Evolutionary conservation across 1,139 yeast genomes (phyloP), one percentile per base, ranked within the genome.

Genomic region (Diutina ranongensis): DNA sequence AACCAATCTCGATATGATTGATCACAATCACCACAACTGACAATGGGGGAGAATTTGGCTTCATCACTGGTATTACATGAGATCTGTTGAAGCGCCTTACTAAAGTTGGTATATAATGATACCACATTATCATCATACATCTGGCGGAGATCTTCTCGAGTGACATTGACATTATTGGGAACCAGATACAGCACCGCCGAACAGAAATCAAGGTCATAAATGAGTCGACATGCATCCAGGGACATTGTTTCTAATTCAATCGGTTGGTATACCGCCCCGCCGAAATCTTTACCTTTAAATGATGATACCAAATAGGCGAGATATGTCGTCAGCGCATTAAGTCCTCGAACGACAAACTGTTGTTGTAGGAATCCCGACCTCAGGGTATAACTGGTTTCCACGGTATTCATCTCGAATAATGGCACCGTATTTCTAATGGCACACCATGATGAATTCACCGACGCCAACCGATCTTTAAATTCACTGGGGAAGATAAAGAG

Each of bases 141-240:
- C 0, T 46, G 18, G 34, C 50, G 57, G n/a, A 69, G 52, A 2
- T 56, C 60, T 2, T 52, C 56, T 22, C 57, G 58, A 15, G 57
- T 33, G 27, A 18, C 34, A 28, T 44, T 44, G 28, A 47, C 45
- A 9, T 42, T 38, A 5, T 50, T 49, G 9, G 97, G 98, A 0
- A 86, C 96, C 1, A 95, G 74, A 61, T 88, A 92, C 0, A 96
- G 94, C 33, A 89, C 94, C 45, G 78, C 76, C 33, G 71, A 62
- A 61, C 98, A 92, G 57, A 89, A 87, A 1, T 76, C 80, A 47
- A 92, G 65, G 49, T 78, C 83, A 59, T 76, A 86, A 21, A 88
- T 74, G 46, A 89, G 64, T 50, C 83, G 78, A 59, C 98, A 92
- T 1, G 85, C 74, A 27, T 67, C 64, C 3, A 64, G 59, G 3